phyloP scores from a whole-genome alignment of 148 eudicot genomes.

The Dysphania ambrosioides region DNA sequence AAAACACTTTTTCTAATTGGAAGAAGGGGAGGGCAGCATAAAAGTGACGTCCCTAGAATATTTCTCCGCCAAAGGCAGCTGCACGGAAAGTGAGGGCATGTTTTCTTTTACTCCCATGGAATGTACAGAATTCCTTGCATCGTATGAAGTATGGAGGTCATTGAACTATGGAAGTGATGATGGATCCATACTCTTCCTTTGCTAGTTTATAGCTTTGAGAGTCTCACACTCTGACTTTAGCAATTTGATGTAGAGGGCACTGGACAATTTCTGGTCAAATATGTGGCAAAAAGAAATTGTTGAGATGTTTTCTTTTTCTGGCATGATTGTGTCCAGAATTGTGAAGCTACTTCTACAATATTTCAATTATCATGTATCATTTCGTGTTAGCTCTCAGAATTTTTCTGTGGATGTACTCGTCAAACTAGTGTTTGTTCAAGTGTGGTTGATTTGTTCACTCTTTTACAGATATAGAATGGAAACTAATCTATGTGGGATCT shows the following conservation, averaged over 20 bases:
- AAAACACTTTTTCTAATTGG: background rate
- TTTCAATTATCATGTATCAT: background rate
- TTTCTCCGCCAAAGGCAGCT: too few species aligned
- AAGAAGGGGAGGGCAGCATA: background rate
- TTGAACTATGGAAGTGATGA: background rate
- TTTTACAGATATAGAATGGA: slow-evolving; percentile 85
- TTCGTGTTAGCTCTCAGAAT: background rate
- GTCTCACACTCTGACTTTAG: too few species aligned
- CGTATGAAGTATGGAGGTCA: background rate
- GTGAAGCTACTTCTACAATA: background rate
- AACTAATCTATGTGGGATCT: slow-evolving; percentile 89
- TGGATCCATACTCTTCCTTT: background rate
- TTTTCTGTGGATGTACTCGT: background rate
- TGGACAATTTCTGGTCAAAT: too few species aligned
- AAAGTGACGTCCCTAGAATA: too few species aligned
- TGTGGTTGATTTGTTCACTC: background rate
- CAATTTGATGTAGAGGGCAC: too few species aligned
- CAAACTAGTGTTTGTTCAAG: background rate
- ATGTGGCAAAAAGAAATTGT: background rate
- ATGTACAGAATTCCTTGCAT: background rate
- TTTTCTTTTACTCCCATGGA: background rate
- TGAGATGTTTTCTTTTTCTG: too few species aligned
- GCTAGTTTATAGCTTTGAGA: too few species aligned
- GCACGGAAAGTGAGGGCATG: background rate
- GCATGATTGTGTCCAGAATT: too few species aligned